Base-by-base conservation (phyloP, 2,329 filamentous ascomycete genomes). In the Westerdykella sp. region DNA sequence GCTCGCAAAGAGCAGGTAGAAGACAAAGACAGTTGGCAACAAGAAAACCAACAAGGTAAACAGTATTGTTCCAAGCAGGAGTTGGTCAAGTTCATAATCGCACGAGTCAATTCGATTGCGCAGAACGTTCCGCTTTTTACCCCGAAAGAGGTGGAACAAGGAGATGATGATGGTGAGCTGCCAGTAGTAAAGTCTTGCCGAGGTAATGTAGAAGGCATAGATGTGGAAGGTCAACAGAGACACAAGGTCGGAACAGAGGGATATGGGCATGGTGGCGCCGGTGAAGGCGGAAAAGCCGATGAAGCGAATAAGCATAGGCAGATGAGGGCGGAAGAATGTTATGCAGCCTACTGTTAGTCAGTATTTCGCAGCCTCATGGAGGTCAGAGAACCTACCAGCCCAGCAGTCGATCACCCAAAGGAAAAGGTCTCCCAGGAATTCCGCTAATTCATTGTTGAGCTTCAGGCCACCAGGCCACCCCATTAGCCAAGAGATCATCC, bases 391-490 rank as follows among this genome's bases (percentile, higher is more conserved):
- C 79, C 63, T 72, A 87, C 85, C 85, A 44, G 87, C 86, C 93
- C 93, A 98, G 63, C 96, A 94, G 53, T 96, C 90, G 52, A 98
- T 97, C 38, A 98, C 93, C 93, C 93, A 98, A 2, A 97, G 73
- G 61, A 98, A 98, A 3, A 98, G 72, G 59, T 97, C 91, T 50
- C 93, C 93, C 11, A 98, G 77, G 56, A 98, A 98, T n/a, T 80
- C 79, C 2, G 90, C 93, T 32, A 98, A 74, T 66, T 98, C 91
- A 42, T 81, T 90, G 63, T 98, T 98, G 31, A 98, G 78, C 68
- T 98, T 98, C 52, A 98, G 71, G 28, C 93, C 93, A 38, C 89
- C 93, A 7, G 93, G 93, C 82, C 85, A 95, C 43, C 86, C 87
- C 87, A 93, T 96, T 37, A 98, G 75, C 93, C 93, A 98, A 5